These are phyloP conservation scores for Nepenthes mirabilis DNA, from an alignment of 148 eudicot species.

Conservation along the genomic window DNA sequence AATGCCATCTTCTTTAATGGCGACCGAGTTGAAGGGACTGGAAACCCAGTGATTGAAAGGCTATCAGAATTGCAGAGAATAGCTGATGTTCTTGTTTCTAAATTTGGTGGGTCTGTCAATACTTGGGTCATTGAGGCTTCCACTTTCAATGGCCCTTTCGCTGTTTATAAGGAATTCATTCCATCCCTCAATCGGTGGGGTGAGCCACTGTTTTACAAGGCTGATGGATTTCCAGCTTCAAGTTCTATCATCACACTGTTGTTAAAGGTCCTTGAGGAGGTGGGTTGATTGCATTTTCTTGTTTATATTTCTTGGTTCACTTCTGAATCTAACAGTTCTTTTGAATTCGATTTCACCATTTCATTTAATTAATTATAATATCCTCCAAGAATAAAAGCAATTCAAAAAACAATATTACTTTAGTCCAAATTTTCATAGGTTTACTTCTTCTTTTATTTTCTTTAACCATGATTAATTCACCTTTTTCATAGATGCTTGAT, in stretches of 20 bases:
- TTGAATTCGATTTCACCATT: too few relatives aligned
- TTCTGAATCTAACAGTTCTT: neutral
- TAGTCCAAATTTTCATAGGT: too few relatives aligned
- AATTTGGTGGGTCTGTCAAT: slow-evolving; percentile 53
- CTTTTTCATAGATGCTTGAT: neutral
- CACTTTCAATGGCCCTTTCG: slow-evolving; percentile 76
- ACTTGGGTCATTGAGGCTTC: slow-evolving; percentile 85
- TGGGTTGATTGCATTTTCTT: slow-evolving; percentile 10
- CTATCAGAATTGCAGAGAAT: slow-evolving; percentile 50
- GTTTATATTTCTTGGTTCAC: neutral
- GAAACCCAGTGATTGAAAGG: slow-evolving; percentile 68
- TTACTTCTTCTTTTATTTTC: too few relatives aligned
- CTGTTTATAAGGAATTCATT: slow-evolving; percentile 59
- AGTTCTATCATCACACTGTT: slow-evolving; percentile 41
- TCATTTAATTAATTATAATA: too few relatives aligned
- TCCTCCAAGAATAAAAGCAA: too few relatives aligned
- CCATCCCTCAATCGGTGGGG: slow-evolving; percentile 50
- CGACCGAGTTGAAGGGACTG: slow-evolving; percentile 72
- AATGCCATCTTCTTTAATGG: slow-evolving; percentile 84
- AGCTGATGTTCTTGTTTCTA: slow-evolving; percentile 58
- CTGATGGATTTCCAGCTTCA: slow-evolving; percentile 68
- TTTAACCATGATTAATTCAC: too few relatives aligned
- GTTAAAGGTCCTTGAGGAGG: slow-evolving; percentile 52
- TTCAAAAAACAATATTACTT: too few relatives aligned
- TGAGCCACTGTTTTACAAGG: slow-evolving; percentile 59